Conservation (phyloP, 129 eudicot species). For the Centrapalus pauciflorus region DNA sequence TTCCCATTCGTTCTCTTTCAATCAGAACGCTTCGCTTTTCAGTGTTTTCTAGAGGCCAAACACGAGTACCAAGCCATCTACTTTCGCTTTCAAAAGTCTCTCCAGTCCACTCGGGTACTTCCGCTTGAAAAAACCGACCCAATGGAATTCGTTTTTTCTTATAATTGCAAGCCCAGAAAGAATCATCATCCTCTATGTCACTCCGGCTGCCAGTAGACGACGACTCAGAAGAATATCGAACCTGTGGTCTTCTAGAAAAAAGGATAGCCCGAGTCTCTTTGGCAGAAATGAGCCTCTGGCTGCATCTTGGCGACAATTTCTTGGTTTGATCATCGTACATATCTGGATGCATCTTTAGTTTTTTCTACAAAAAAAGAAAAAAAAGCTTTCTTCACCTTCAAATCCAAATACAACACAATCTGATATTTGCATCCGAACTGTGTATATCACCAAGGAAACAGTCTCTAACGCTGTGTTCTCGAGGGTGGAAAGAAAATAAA, state of each 20-base stretch:
- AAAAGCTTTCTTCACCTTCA: no score
- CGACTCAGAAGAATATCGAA: constrained; percentile 21
- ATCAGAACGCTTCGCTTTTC: constrained; percentile 31
- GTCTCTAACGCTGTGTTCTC: no score
- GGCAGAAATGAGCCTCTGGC: constrained; percentile 48
- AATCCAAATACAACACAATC: no score
- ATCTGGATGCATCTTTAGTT: constrained; percentile 74
- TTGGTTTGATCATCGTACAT: constrained; percentile 46
- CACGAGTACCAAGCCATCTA: constrained; percentile 54
- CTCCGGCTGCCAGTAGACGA: constrained; percentile 32
- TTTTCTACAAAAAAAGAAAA: constrained; percentile 36
- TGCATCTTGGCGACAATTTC: constrained; percentile 44
- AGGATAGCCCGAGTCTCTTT: constrained; percentile 30
- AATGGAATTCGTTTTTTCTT: constrained; percentile 38
- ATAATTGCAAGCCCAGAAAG: constrained; percentile 18
- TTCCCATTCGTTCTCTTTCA: constrained; percentile 67
- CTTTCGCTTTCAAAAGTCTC: constrained; percentile 35
- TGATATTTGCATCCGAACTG: no score
- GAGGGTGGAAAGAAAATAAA: no score
- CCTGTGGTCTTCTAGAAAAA: constrained; percentile 20
- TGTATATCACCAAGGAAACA: no score
- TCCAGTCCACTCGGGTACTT: constrained; percentile 51
- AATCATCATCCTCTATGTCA: constrained; percentile 34
- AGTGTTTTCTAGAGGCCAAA: constrained; percentile 59
- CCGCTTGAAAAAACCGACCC: constrained; percentile 55